Evolutionary conservation across 352 stramenopile species (phyloP), one percentile per base, ranked within the genome.

Genomic region (Pythium oligandrum): DNA sequence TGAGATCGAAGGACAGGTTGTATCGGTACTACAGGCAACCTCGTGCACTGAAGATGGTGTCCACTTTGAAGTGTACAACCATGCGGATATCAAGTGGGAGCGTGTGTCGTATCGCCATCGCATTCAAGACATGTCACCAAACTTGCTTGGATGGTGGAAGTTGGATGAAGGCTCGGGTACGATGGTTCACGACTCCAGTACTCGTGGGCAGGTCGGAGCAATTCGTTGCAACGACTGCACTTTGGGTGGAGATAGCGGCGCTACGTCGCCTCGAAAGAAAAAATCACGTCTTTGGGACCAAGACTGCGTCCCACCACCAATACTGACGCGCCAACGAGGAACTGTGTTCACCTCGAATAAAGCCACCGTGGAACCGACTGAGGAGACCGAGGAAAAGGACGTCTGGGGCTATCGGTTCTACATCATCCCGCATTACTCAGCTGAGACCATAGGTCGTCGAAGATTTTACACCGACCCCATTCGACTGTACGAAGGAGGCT

Each of bases 351-450:
- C 17, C 17, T 26, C 17, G 17, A 26, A 6, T 3, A 0, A 26
- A 6, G 12, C 8, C 5, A 50, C 38, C 12, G 34, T 35, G 5
- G 46, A 44, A 1, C 1, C n/a, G 4, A 45, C 47, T 30, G 51
- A 26, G 17, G 17, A 26, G 17, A 26, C 17, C 17, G 17, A 26
- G 17, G 17, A 12, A 8, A 42, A 42, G 1, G 12, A 12, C 38
- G 7, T 55, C 4, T 93, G 82, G 82, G 82, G 82, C 3, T 93
- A 88, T 49, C 70, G 71, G 7, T 89, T 90, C 40, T 84, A 76
- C 38, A 71, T 90, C 1, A 85, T 90, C 32, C 79, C 76, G 1
- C 82, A 93, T 55, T 93, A 81, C 57, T 68, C 77, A 0, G 6
- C 54, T 2, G 57, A 66, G 3, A 83, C 73, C 9, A 70, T 90